phyloP scores from a whole-genome alignment of 352 stramenopile genomes.

The Phytopythium helicoides region DNA sequence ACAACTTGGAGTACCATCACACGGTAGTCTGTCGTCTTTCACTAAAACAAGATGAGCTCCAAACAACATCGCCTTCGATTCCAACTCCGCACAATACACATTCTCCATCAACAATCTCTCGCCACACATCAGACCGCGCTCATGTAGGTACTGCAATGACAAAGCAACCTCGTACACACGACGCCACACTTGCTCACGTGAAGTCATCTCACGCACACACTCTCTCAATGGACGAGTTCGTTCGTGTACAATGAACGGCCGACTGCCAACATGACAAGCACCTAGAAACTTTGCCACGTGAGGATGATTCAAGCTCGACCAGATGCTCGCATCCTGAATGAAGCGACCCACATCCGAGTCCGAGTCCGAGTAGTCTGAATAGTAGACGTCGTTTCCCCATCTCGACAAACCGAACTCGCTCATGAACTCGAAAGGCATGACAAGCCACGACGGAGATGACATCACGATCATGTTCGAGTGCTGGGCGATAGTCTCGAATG shows the following conservation, averaged over 20 bases:
- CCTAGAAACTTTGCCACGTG: constrained; percentile 26
- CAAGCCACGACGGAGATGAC: not conserved
- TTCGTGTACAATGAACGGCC: constrained; percentile 25
- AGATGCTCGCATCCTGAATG: constrained; percentile 6
- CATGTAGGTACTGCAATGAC: constrained; percentile 26
- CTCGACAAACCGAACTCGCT: not conserved
- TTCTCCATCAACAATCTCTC: not conserved
- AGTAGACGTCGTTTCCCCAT: not conserved
- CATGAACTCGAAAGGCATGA: not conserved
- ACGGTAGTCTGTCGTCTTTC: too few relatives aligned
- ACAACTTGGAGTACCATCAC: too few relatives aligned
- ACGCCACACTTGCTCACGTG: constrained; percentile 8
- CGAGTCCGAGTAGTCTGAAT: not conserved
- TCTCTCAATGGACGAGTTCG: not conserved
- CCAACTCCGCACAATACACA: not conserved
- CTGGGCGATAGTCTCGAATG: not conserved
- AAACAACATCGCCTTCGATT: not conserved
- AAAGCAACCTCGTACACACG: constrained; percentile 22
- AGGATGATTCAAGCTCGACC: constrained; percentile 24
- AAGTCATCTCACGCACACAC: not conserved
- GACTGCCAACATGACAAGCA: constrained; percentile 22
- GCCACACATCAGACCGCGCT: constrained; percentile 3
- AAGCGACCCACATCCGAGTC: not conserved
- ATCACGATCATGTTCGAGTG: not conserved
- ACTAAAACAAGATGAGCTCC: not conserved